phyloP scores from a whole-genome alignment of 1,284 basidiomycete genomes.

The Moesziomyces aphidis region DNA sequence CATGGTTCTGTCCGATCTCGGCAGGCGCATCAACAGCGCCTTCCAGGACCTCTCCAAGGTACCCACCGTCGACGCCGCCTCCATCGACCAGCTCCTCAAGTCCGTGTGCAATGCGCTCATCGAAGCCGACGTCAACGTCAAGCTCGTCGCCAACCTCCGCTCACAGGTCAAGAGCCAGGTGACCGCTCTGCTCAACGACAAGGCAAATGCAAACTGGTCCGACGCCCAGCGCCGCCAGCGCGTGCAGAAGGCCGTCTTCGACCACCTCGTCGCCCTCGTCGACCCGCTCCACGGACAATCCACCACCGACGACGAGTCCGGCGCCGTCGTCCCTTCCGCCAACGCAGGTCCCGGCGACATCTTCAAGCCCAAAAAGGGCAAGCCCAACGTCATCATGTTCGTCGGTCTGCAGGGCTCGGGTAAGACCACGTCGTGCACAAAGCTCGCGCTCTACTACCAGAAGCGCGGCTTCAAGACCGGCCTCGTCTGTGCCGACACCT shows the following conservation, averaged over 20 bases:
- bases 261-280: conserved; percentile 93
- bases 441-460: conserved; percentile 90
- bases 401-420: conserved; percentile 82
- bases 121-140: conserved; percentile 98
- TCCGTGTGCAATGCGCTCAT: conserved; percentile 93
- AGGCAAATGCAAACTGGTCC: conserved; percentile 53
- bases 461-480: conserved; percentile 97
- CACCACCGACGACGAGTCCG: conserved; percentile 48
- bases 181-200: conserved; percentile 71
- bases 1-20: conserved; percentile 97
- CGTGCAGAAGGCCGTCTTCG: conserved; percentile 78
- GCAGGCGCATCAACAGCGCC: conserved; percentile 91
- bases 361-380: conserved; percentile 96
- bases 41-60: conserved; percentile 89
- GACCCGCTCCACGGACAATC: conserved; percentile 73
- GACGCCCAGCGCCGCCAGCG: conserved; percentile 62
- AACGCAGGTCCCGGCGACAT: conserved; percentile 69
- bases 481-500: conserved; percentile 98
- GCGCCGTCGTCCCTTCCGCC: conserved; percentile 21
- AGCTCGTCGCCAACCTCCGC: conserved; percentile 87
- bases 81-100: conserved; percentile 77
- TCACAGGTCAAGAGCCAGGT: conserved; percentile 80
- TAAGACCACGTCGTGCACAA: conserved; percentile 91
- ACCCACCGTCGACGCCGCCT: conserved; percentile 79
- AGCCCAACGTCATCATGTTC: conserved; percentile 91